Evolutionary conservation across 176 grass and related monocot genomes (phyloP).

Genomic region (Cenchrus purpureus): DNA sequence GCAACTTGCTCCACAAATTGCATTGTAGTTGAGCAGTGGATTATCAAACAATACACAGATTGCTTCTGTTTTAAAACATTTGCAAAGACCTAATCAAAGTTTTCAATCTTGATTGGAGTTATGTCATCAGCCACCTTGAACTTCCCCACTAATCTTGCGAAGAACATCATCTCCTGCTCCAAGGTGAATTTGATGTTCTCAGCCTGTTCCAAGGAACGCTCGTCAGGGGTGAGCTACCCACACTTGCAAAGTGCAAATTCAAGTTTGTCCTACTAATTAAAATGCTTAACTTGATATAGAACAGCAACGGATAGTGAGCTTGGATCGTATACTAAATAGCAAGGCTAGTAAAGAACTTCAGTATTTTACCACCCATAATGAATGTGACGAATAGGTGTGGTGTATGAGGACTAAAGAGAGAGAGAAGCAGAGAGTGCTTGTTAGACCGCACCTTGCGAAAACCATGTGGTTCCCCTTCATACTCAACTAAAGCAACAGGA

Average conservation of each 20-base stretch:
- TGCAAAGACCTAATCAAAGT: conserved; percentile 53
- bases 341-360: neutral
- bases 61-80: neutral
- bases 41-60: neutral
- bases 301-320: neutral
- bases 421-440: neutral
- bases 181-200: conserved; percentile 92
- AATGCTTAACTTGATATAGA: neutral
- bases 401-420: neutral
- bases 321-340: conserved; percentile 4
- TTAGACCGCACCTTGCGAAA: conserved; percentile 70
- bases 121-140: conserved; percentile 85
- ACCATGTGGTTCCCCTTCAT: conserved; percentile 92
- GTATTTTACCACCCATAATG: neutral
- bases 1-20: neutral
- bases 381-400: neutral
- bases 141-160: conserved; percentile 68
- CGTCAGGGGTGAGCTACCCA: neutral
- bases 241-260: neutral
- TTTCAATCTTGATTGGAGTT: conserved; percentile 85
- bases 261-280: neutral
- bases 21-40: neutral
- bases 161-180: conserved; percentile 92
- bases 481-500: conserved; percentile 93
- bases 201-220: conserved; percentile 57